Base-by-base conservation (phyloP, 148 eudicot species). In the Suaeda aralocaspica region DNA sequence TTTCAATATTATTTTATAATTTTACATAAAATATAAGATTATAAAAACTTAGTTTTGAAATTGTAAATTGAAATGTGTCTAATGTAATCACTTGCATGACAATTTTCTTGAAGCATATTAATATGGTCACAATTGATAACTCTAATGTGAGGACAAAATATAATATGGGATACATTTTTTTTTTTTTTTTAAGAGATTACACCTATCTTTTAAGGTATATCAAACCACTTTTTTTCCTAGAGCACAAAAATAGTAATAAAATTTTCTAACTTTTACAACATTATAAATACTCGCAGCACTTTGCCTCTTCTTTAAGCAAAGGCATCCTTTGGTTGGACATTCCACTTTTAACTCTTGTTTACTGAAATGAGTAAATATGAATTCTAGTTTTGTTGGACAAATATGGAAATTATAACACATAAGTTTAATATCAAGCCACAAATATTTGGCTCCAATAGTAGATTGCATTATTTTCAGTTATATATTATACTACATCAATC, bases 281-380 rank as follows among this genome's bases (percentile, higher is more conserved):
- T 3, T 1, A 8, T 14, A 8, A 22, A 7, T 2, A 16, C 2
- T 19, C 3, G 50, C 22, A 13, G 30, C 41, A 42, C 67, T 42
- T 67, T 67, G 70, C 58, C 66, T 71, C 57, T 30, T 30, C 33
- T 59, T 15, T 12, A 71, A 59, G 74, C 73, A 63, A 71, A 71
- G 66, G 58, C 66, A 45, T 59, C 73, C 55, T 66, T 66, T 18
- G 18, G 66, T 62, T 33, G 34, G 44, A 60, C 33, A 48, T 5
- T 7, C 61, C 33, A 57, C 21, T 57, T 59, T 59, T 31, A 33
- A 41, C 42, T 16, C 41, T 59, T 30, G 22, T 31, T 30, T 30
- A 59, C 41, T 18, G 24, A 59, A 59, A 31, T 31, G 11, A 29
- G 13, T 15, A 29, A 29, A 30, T 21, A 31, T 60, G 64, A 19